phyloP scores from a whole-genome alignment of 345 rosid genomes.

The Arabidopsis arenosa region DNA sequence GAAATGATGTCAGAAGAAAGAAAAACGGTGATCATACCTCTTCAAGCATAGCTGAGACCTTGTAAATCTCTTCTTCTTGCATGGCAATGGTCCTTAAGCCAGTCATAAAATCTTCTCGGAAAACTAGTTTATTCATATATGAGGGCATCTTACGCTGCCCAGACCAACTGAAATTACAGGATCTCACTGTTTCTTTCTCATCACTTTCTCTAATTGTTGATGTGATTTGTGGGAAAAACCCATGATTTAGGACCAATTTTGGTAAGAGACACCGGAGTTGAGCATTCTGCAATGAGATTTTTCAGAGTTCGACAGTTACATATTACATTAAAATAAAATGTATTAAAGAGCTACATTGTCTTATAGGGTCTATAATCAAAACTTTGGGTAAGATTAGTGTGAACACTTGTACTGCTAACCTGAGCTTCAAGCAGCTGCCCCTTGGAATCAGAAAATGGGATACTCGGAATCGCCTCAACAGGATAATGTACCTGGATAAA shows the following conservation, averaged over 20 bases:
- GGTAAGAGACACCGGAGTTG: conserved; percentile 84
- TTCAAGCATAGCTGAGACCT: conserved; percentile 76
- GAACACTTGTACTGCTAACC: conserved; percentile 50
- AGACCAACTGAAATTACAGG: conserved; percentile 83
- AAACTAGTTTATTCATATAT: conserved; percentile 73
- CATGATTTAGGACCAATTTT: conserved; percentile 62
- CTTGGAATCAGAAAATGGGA: conserved; percentile 74
- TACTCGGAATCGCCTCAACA: conserved; percentile 70
- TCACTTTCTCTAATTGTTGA: conserved; percentile 46
- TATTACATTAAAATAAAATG: conserved; percentile 11
- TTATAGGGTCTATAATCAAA: background rate
- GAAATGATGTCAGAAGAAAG: background rate
- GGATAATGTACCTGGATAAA: conserved; percentile 83
- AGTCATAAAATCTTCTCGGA: conserved; percentile 81
- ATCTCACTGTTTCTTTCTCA: conserved; percentile 33
- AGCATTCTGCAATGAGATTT: conserved; percentile 63
- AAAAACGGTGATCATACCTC: conserved; percentile 59
- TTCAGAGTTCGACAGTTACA: conserved; percentile 20
- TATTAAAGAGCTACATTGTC: background rate
- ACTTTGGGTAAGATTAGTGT: conserved; percentile 15
- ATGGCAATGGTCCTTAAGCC: conserved; percentile 84
- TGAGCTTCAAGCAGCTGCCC: conserved; percentile 85
- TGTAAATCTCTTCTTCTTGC: conserved; percentile 73
- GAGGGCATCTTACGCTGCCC: conserved; percentile 82
- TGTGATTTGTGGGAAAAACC: conserved; percentile 59